These are phyloP conservation scores for Trichoderma sp. DNA, from an alignment of 2,329 filamentous ascomycete genomes.

Conservation along the genomic window DNA sequence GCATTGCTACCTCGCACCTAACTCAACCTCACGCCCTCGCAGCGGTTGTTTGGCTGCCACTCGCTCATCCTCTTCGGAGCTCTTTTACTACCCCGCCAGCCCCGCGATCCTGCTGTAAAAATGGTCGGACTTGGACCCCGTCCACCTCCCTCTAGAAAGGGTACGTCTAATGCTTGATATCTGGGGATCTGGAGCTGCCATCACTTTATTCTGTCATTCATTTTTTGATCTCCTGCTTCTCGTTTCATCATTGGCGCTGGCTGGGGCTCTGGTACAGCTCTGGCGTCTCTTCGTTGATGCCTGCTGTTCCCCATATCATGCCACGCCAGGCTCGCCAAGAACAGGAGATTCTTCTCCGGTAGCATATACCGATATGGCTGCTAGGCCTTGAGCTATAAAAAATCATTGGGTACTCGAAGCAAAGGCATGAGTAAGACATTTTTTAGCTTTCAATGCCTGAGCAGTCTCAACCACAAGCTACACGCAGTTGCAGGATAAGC, in stretches of 20 bases:
- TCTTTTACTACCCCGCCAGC: slow-evolving; percentile 42
- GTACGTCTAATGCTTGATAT: slow-evolving; percentile 54
- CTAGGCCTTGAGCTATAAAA: background rate
- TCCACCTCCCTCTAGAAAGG: slow-evolving; percentile 63
- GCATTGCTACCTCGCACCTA: slow-evolving; percentile 3
- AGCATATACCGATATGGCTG: background rate
- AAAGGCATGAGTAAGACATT: background rate
- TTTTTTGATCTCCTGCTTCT: background rate
- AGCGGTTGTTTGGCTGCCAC: slow-evolving; percentile 9
- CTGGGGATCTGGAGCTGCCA: background rate
- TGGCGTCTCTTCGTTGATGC: background rate
- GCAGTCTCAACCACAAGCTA: background rate
- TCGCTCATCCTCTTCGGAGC: background rate
- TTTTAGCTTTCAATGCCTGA: background rate
- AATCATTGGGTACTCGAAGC: background rate
- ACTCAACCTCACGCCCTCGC: background rate
- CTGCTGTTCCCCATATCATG: background rate
- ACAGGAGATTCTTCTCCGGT: background rate
- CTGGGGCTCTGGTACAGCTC: background rate
- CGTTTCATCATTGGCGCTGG: background rate
- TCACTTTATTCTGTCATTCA: background rate
- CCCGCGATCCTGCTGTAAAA: slow-evolving; percentile 44
- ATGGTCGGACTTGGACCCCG: slow-evolving; percentile 58
- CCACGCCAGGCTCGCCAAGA: background rate
- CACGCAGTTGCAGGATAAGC: slow-evolving; percentile 7